phyloP scores from a whole-genome alignment of 768 basidiomycete genomes.

The Boletus rex-veris region DNA sequence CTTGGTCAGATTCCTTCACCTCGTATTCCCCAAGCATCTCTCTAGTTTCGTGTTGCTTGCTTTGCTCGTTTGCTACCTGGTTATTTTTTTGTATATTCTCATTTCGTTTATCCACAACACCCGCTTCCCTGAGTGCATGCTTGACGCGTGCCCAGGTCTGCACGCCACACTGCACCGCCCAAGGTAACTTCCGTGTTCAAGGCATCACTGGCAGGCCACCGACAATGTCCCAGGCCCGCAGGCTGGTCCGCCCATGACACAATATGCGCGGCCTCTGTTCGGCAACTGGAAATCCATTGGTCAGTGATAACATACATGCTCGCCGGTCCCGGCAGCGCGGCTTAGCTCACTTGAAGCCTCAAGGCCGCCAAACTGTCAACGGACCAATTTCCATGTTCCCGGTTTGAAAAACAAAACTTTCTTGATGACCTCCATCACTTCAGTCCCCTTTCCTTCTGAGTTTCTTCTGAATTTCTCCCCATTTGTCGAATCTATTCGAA shows the following conservation, averaged over 20 bases:
- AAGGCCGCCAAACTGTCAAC: slow-evolving; percentile 6
- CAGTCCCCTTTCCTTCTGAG: slow-evolving; percentile 2
- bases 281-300: background rate
- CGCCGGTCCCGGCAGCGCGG: slow-evolving; percentile 1
- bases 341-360: slow-evolving; percentile 1
- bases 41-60: slow-evolving; percentile 17
- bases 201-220: background rate
- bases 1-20: slow-evolving; percentile 4
- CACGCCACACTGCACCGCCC: slow-evolving; percentile 13
- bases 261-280: background rate
- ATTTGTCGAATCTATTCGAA: background rate
- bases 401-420: slow-evolving; percentile 10
- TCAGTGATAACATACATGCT: slow-evolving; percentile 2
- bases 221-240: background rate
- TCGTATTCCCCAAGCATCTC: no score
- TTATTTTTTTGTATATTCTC: slow-evolving; percentile 16
- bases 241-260: background rate
- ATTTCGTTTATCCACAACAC: slow-evolving; percentile 8
- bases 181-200: slow-evolving; percentile 10
- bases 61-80: slow-evolving; percentile 18
- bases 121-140: slow-evolving; percentile 16
- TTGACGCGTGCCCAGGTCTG: slow-evolving; percentile 18
- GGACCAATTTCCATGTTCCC: background rate
- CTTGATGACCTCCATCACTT: slow-evolving; percentile 1
- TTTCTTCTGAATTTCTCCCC: slow-evolving; percentile 2